Evolutionary conservation across 164 flowering plant species (phyloP).

Genomic region (Annona cherimola): DNA sequence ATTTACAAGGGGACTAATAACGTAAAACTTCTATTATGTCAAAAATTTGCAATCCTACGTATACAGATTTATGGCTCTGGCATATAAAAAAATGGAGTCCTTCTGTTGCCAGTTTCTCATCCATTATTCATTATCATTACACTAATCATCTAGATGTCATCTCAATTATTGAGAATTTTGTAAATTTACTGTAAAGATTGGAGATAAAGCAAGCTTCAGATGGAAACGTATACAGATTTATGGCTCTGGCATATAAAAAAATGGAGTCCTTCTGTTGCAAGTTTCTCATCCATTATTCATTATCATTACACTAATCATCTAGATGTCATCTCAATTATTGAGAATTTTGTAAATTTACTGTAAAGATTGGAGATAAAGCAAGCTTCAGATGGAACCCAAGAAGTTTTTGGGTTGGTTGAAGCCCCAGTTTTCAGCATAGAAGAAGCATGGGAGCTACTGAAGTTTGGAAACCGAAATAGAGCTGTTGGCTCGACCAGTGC

Average conservation of each 20-base stretch:
- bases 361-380: constrained; percentile 76
- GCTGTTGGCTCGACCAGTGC: constrained; percentile 89
- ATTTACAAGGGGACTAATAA: too few relatives aligned
- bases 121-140: background rate
- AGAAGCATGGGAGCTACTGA: constrained; percentile 78
- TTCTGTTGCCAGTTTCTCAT: too few relatives aligned
- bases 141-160: background rate
- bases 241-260: too few relatives aligned
- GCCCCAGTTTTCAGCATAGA: constrained; percentile 49
- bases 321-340: background rate
- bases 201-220: constrained; percentile 82
- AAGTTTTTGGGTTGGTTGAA: constrained; percentile 80
- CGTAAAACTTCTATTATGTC: too few relatives aligned
- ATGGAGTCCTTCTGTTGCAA: too few relatives aligned
- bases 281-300: background rate
- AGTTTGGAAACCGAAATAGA: constrained; percentile 58
- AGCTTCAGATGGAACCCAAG: constrained; percentile 75
- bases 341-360: constrained; percentile 1
- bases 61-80: too few relatives aligned
- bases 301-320: background rate
- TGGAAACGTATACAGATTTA: too few relatives aligned
- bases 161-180: background rate
- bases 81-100: too few relatives aligned
- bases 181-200: constrained; percentile 31
- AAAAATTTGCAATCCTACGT: too few relatives aligned